Evolutionary conservation across 83 land plant genomes (phyloP).

Genomic region (Picea engelmannii): DNA sequence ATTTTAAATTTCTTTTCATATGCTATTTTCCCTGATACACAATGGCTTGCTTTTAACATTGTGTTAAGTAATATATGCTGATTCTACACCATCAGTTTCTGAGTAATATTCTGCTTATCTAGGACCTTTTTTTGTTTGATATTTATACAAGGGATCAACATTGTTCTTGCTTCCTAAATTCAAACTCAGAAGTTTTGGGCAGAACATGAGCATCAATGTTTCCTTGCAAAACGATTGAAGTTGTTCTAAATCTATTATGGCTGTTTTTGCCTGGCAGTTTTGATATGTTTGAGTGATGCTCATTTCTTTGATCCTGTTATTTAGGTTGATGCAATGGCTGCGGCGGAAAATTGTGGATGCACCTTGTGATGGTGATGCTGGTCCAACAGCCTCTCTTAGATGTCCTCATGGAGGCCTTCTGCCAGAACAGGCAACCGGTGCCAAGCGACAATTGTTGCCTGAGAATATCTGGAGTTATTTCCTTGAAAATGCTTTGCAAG

Average conservation of each 20-base stretch:
- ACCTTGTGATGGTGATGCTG: slow-evolving; percentile 89
- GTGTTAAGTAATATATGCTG: neutral
- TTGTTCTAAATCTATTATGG: too few relatives aligned
- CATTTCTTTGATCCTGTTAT: neutral
- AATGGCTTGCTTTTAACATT: neutral
- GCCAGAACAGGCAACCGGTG: slow-evolving; percentile 88
- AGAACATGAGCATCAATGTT: neutral
- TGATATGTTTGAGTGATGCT: neutral
- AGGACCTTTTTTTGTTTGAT: neutral
- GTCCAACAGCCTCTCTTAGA: slow-evolving; percentile 76
- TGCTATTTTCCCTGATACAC: neutral
- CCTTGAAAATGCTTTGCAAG: slow-evolving; percentile 47
- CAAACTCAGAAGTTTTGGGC: neutral
- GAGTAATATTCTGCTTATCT: slow-evolving; percentile 11
- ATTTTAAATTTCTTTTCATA: neutral
- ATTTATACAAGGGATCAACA: neutral
- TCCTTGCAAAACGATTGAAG: too few relatives aligned
- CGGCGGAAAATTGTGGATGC: slow-evolving; percentile 75
- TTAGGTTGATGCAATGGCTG: slow-evolving; percentile 88
- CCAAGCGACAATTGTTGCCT: slow-evolving; percentile 81
- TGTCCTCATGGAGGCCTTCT: slow-evolving; percentile 83
- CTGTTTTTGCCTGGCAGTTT: neutral
- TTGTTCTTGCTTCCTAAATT: neutral
- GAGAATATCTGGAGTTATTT: slow-evolving; percentile 78
- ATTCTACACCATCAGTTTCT: neutral